Evolutionary conservation across 495 filamentous ascomycete species (phyloP).

Genomic region (Chaetomidium leptoderma): DNA sequence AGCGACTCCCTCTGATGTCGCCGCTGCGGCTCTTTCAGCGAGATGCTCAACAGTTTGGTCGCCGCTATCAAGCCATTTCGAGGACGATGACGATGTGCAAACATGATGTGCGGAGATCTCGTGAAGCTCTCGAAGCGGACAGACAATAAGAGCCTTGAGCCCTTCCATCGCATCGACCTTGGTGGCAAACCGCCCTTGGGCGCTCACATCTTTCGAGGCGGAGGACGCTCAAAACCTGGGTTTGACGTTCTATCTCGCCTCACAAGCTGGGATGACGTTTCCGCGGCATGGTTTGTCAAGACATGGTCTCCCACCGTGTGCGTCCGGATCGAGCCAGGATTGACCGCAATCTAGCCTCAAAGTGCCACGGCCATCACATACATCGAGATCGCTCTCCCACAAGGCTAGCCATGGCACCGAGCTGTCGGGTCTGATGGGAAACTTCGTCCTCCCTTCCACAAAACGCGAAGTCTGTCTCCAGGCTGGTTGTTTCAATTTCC

Average conservation of each 20-base stretch:
- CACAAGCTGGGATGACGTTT: background rate
- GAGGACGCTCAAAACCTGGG: no score
- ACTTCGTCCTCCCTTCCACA: background rate
- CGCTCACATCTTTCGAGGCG: no score
- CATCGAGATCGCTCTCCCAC: constrained; percentile 1
- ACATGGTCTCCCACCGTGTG: no score
- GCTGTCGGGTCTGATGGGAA: constrained; percentile 4
- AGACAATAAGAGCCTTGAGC: no score
- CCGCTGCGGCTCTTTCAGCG: background rate
- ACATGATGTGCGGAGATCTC: background rate
- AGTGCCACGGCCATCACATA: background rate
- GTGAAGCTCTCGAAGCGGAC: background rate
- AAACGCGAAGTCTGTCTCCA: background rate
- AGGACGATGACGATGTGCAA: background rate
- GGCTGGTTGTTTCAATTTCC: constrained; percentile 1
- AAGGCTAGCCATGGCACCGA: constrained; percentile 2
- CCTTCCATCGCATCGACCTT: no score
- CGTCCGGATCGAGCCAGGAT: background rate
- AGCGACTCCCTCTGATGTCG: no score
- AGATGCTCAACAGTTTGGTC: background rate
- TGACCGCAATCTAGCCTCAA: background rate
- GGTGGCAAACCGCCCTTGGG: no score
- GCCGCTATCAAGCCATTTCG: background rate
- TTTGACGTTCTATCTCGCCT: background rate
- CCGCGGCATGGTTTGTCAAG: no score